Conservation (phyloP, 768 basidiomycete genomes). For the Boletus subcaerulescens region DNA sequence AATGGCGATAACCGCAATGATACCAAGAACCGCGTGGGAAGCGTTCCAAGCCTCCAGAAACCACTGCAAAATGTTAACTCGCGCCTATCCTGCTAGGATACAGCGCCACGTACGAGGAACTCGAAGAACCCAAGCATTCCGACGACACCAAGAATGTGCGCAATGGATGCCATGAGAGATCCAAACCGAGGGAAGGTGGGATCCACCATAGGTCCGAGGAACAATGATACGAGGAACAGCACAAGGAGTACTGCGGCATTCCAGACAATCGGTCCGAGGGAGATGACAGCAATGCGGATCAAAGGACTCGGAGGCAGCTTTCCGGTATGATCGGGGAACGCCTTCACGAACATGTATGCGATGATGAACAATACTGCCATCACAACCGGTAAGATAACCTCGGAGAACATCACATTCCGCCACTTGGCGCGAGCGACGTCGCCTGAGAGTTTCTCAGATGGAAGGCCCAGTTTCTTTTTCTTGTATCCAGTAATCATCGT, state of each 20-base stretch:
- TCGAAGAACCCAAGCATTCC: slow-evolving; percentile 96
- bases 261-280: slow-evolving; percentile 93
- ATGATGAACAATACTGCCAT: slow-evolving; percentile 86
- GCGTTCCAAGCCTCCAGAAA: slow-evolving; percentile 91
- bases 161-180: slow-evolving; percentile 86
- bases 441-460: slow-evolving; percentile 94
- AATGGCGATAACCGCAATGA: slow-evolving; percentile 87
- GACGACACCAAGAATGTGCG: slow-evolving; percentile 76
- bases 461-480: slow-evolving; percentile 94
- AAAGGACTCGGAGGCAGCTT: slow-evolving; percentile 75
- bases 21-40: slow-evolving; percentile 89
- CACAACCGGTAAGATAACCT: slow-evolving; percentile 81
- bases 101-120: slow-evolving; percentile 66
- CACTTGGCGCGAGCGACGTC: slow-evolving; percentile 93
- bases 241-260: slow-evolving; percentile 84
- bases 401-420: slow-evolving; percentile 85
- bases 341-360: slow-evolving; percentile 91
- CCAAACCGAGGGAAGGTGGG: slow-evolving; percentile 86
- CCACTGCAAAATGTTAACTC: slow-evolving; percentile 58
- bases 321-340: slow-evolving; percentile 67
- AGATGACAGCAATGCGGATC: slow-evolving; percentile 89
- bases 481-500: slow-evolving; percentile 99
- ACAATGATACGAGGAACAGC: slow-evolving; percentile 88
- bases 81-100: background rate
- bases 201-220: slow-evolving; percentile 90